Evolutionary conservation across 2,329 filamentous ascomycete genomes (phyloP), one percentile per base, ranked within the genome.

Genomic region (Cercospora zeae-maydis): DNA sequence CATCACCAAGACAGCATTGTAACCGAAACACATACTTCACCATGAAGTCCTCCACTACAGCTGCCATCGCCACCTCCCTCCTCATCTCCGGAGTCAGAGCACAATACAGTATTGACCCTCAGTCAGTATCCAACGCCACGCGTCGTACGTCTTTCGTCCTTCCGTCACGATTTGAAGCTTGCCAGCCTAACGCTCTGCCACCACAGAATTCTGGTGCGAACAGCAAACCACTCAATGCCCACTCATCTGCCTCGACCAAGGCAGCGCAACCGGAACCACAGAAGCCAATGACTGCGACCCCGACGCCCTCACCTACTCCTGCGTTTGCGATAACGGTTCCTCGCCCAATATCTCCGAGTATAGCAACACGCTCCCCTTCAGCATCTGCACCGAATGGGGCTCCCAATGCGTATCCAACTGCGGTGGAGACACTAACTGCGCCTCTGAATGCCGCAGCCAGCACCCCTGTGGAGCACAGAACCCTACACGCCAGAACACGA

Each of bases 301-400:
- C 55, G 86, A 89, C 37, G 49, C 80, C 19, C 82, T 93, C 55
- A 82, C 79, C n/a, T 93, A 88, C 78, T 80, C 82, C 66, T 95
- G 90, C 76, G 80, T 91, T 69, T 95, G 90, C 80, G 81, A 82
- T 66, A 82, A 89, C 73, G 84, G 85, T 74, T 75, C 82, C 65
- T 78, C 83, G 58, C 90, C 90, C 69, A 92, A 93, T 78, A 78
- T 91, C 54, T 86, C 88, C 72, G 83, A 93, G 77, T 95, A 89
- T 83, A 88, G 87, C 19, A 82, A 91, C 70, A 93, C 90, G 1
- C 81, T 95, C 27, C 90, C 91, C 34, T 93, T 86, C 83, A 91
- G 87, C 78, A 82, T 87, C 70, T 95, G 90, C 83, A 82, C 82
- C 52, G 82, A 89, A 77, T 91, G 84, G 82, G 88, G 85, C 70